Conservation (phyloP, 306 rosid genomes). For the Echinosophora koreensis region DNA sequence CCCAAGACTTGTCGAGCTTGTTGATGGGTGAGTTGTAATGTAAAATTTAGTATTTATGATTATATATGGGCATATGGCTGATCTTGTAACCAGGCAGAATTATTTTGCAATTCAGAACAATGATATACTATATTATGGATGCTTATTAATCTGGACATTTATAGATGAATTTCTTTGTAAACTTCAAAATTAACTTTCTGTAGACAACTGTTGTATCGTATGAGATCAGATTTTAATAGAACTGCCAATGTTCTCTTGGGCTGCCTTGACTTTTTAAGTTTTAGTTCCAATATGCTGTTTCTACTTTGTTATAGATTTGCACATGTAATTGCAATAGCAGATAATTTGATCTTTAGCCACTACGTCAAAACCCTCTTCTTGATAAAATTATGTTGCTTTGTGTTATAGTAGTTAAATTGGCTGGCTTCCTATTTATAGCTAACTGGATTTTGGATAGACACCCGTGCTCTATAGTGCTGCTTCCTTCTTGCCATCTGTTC, state of each 20-base stretch:
- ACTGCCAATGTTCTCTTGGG: neutral
- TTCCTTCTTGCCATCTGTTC: constrained; percentile 15
- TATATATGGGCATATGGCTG: neutral
- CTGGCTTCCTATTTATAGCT: neutral
- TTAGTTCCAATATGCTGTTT: neutral
- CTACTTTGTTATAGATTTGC: neutral
- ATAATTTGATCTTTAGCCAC: neutral
- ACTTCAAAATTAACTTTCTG: constrained; percentile 10
- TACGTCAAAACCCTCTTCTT: neutral
- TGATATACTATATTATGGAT: neutral
- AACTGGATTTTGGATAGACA: neutral
- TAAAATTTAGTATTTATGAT: neutral
- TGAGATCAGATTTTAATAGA: neutral
- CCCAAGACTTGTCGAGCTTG: constrained; percentile 85
- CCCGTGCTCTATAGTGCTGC: neutral
- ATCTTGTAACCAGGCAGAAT: neutral
- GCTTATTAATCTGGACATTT: neutral
- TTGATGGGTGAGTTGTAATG: constrained; percentile 67
- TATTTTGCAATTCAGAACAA: neutral
- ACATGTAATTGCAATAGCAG: neutral
- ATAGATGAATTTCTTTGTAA: neutral
- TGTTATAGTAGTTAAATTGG: neutral
- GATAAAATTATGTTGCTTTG: neutral
- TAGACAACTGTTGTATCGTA: neutral
- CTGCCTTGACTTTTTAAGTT: neutral